These are phyloP conservation scores for Aureobasidium zeae DNA, from an alignment of 2,329 filamentous ascomycete genomes.

Conservation along the genomic window DNA sequence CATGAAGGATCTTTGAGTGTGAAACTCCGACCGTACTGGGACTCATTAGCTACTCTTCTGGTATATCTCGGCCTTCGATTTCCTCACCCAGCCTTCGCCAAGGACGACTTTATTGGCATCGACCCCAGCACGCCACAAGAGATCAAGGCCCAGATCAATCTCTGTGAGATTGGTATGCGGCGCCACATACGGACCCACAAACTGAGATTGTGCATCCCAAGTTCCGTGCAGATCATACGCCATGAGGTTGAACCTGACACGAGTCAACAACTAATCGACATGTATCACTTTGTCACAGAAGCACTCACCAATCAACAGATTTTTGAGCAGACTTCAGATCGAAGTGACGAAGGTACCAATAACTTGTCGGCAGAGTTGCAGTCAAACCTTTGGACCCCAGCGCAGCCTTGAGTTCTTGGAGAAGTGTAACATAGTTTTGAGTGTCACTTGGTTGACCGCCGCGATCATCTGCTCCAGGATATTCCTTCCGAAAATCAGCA, in stretches of 20 bases:
- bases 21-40: slow-evolving; percentile 33
- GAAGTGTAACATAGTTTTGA: slow-evolving; percentile 29
- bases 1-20: slow-evolving; percentile 22
- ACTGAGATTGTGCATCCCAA: slow-evolving; percentile 29
- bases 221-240: slow-evolving; percentile 38
- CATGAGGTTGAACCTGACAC: slow-evolving; percentile 38
- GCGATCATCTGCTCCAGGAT: slow-evolving; percentile 25
- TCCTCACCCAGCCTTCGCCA: slow-evolving; percentile 34
- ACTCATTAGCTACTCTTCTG: not conserved
- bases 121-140: slow-evolving; percentile 39
- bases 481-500: too few relatives aligned
- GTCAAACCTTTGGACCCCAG: slow-evolving; percentile 23
- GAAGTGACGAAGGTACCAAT: slow-evolving; percentile 27
- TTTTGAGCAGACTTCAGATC: slow-evolving; percentile 21
- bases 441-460: slow-evolving; percentile 32
- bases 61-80: too few relatives aligned
- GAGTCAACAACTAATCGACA: too few relatives aligned
- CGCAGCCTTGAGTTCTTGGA: slow-evolving; percentile 32
- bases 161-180: slow-evolving; percentile 41
- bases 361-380: slow-evolving; percentile 23
- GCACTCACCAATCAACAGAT: slow-evolving; percentile 13
- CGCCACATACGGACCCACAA: slow-evolving; percentile 27
- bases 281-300: too few relatives aligned
- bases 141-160: slow-evolving; percentile 34
- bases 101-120: slow-evolving; percentile 34